Percentiles rank a stretch among this genome's conserved stretches.
These are phyloP conservation scores for Gaertneriomyces sp. DNA, from an alignment of 192 early-diverging fungal genomes.

Conservation along the genomic window DNA sequence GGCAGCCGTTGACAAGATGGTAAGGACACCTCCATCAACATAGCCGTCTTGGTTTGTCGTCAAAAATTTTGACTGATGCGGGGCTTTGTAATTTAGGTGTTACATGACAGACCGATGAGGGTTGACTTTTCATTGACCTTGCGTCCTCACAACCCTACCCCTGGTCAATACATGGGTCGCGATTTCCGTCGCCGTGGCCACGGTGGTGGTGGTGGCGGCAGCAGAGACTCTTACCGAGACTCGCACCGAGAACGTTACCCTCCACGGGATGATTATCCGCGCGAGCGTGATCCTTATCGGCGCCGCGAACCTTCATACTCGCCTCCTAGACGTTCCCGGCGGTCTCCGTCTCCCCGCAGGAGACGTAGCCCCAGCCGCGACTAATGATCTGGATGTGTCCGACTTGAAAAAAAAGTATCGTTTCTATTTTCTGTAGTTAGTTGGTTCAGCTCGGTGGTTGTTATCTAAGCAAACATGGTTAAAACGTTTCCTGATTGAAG, in stretches of 20 bases:
- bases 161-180: conserved; percentile 68
- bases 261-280: conserved; percentile 13
- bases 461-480: no score
- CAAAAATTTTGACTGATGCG: background rate
- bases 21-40: conserved; percentile 20
- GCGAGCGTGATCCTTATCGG: background rate
- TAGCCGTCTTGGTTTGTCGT: background rate
- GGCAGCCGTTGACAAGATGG: conserved; percentile 57
- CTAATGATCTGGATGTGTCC: background rate
- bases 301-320: conserved; percentile 12
- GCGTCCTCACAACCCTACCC: conserved; percentile 64
- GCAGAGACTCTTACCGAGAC: conserved; percentile 24
- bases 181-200: conserved; percentile 36
- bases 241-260: conserved; percentile 11
- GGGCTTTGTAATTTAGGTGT: conserved; percentile 33
- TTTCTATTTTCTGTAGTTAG: no score
- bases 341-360: background rate
- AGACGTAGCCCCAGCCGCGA: conserved; percentile 1
- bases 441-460: no score
- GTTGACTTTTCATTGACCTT: conserved; percentile 61
- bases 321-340: conserved; percentile 1
- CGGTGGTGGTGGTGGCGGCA: conserved; percentile 31
- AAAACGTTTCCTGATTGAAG: no score
- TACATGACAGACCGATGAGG: conserved; percentile 58
- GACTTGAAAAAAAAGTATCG: no score